phyloP scores from a whole-genome alignment of 2,329 filamentous ascomycete species.

The Anthostomella pinea region DNA sequence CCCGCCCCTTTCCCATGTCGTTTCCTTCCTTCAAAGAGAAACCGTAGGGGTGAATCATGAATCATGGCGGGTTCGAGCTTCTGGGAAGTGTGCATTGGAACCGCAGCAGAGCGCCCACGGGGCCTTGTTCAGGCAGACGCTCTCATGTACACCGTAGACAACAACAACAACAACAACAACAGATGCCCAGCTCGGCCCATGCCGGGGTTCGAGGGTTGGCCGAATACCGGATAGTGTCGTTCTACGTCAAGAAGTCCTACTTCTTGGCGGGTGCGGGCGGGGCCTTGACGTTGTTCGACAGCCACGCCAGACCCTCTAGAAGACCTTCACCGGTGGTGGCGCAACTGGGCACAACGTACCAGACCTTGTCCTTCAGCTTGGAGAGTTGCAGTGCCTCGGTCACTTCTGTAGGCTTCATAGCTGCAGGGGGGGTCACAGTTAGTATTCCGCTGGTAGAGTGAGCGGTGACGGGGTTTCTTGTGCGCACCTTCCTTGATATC shows the following conservation, averaged over 20 bases:
- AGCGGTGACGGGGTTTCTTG: slow-evolving; percentile 1
- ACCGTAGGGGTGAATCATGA: too few species aligned
- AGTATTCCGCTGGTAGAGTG: slow-evolving; percentile 10
- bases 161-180: too few species aligned
- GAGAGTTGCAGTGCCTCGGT: slow-evolving; percentile 73
- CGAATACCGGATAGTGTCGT: neutral
- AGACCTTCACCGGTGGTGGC: slow-evolving; percentile 79
- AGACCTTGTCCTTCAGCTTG: slow-evolving; percentile 78
- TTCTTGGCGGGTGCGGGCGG: slow-evolving; percentile 55
- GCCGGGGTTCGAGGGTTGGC: slow-evolving; percentile 1
- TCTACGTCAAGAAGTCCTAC: slow-evolving; percentile 33
- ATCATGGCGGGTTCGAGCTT: too few species aligned
- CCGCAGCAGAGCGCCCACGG: too few species aligned
- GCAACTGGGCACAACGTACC: slow-evolving; percentile 81
- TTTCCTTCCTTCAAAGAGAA: too few species aligned
- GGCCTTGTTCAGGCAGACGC: too few species aligned
- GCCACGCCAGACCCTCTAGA: slow-evolving; percentile 77
- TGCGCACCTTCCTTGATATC: slow-evolving; percentile 76
- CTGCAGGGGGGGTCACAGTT: slow-evolving; percentile 40
- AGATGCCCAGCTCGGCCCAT: too few species aligned
- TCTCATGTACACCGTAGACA: too few species aligned
- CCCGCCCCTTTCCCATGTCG: too few species aligned
- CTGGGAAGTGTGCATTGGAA: too few species aligned
- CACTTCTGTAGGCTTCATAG: slow-evolving; percentile 76
- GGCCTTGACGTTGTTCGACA: slow-evolving; percentile 80